These are phyloP conservation scores for Bryoglossum gracile DNA, from an alignment of 495 filamentous ascomycete genomes.

Conservation along the genomic window DNA sequence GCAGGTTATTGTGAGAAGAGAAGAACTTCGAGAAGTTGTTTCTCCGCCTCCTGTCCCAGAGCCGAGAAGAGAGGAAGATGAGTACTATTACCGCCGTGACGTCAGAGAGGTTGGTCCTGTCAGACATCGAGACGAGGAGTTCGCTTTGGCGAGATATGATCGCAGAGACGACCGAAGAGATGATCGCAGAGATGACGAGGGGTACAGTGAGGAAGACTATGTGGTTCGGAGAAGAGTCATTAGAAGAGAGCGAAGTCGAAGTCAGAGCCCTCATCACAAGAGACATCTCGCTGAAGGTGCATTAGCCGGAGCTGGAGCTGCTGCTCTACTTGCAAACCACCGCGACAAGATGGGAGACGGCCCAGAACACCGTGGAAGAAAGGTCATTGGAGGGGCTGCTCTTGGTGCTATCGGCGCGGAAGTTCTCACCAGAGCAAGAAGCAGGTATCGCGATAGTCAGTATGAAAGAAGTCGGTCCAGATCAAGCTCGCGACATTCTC, in stretches of 20 bases:
- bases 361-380: constrained; percentile 56
- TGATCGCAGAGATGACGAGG: constrained; percentile 22
- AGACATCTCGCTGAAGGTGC: constrained; percentile 85
- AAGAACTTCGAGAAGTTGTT: constrained; percentile 42
- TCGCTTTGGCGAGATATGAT: constrained; percentile 39
- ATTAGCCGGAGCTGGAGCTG: constrained; percentile 67
- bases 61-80: constrained; percentile 39
- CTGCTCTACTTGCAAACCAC: constrained; percentile 65
- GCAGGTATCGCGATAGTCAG: constrained; percentile 59
- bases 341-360: constrained; percentile 50
- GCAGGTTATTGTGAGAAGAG: constrained; percentile 58
- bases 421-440: constrained; percentile 62
- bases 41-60: constrained; percentile 19
- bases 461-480: constrained; percentile 50
- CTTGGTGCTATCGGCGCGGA: constrained; percentile 78
- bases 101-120: constrained; percentile 28
- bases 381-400: constrained; percentile 71
- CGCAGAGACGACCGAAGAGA: constrained; percentile 32
- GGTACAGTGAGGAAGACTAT: constrained; percentile 24
- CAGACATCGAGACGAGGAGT: constrained; percentile 57
- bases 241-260: constrained; percentile 20
- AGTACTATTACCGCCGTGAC: constrained; percentile 61
- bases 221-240: constrained; percentile 23
- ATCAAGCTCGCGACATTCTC: constrained; percentile 44
- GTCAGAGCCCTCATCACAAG: constrained; percentile 47